Conservation (phyloP, 768 basidiomycete species). For the Pleurotus salmoneostramineus region DNA sequence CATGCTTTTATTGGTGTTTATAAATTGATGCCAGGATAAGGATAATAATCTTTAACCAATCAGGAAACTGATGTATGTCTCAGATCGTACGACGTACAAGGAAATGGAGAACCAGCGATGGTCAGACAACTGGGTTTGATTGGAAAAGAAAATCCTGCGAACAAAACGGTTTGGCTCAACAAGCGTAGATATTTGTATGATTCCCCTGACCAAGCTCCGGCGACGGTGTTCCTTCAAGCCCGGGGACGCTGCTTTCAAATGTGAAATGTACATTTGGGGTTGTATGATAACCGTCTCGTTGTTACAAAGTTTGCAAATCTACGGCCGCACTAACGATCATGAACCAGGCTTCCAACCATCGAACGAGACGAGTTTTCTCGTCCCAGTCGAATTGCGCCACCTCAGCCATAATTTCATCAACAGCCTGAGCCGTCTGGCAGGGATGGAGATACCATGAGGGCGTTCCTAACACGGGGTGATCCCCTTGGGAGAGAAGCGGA, state of each 20-base stretch:
- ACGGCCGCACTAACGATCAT: slow-evolving; percentile 67
- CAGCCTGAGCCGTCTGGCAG: slow-evolving; percentile 65
- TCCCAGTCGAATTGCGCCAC: slow-evolving; percentile 24
- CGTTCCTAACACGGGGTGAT: slow-evolving; percentile 74
- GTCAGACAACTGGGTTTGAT: slow-evolving; percentile 6
- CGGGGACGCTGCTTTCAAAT: neutral
- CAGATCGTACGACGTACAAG: slow-evolving; percentile 37
- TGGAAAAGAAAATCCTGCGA: slow-evolving; percentile 1
- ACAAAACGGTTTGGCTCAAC: neutral
- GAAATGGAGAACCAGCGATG: slow-evolving; percentile 4
- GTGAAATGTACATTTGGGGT: neutral
- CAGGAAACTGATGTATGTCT: slow-evolving; percentile 18
- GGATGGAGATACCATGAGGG: slow-evolving; percentile 89
- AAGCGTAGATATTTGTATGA: neutral
- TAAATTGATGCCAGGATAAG: slow-evolving; percentile 13
- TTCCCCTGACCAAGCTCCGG: slow-evolving; percentile 19
- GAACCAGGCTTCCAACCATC: slow-evolving; percentile 77
- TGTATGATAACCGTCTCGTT: slow-evolving; percentile 1
- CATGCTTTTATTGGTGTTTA: slow-evolving; percentile 31
- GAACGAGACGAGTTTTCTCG: slow-evolving; percentile 26
- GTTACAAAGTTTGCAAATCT: slow-evolving; percentile 34
- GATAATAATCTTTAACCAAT: slow-evolving; percentile 15
- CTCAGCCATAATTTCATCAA: slow-evolving; percentile 66
- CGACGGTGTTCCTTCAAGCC: neutral
- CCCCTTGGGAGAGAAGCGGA: slow-evolving; percentile 81